Conservation (phyloP, 192 early-diverging fungal species). For the Oehlia diaphana region DNA sequence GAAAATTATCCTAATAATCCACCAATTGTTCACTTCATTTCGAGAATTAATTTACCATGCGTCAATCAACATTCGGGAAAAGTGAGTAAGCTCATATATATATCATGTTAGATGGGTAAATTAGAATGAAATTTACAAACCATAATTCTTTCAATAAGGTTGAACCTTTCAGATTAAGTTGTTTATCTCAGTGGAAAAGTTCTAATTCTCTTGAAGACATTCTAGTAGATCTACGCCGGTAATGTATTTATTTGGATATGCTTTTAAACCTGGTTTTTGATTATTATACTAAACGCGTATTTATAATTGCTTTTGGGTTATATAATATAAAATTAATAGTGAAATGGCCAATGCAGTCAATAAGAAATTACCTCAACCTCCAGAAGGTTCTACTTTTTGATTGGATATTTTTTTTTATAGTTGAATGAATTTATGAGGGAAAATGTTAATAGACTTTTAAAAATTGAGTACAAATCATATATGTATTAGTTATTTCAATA, state of each 20-base stretch:
- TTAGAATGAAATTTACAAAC: neutral
- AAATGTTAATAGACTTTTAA: neutral
- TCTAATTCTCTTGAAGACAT: conserved; percentile 76
- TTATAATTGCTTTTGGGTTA: neutral
- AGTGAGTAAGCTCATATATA: conserved; percentile 40
- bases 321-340: conserved; percentile 34
- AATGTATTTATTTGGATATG: conserved; percentile 23
- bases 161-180: conserved; percentile 60
- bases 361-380: conserved; percentile 86
- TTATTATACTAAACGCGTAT: neutral
- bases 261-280: neutral
- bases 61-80: conserved; percentile 81
- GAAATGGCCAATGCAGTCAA: conserved; percentile 87
- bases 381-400: conserved; percentile 73
- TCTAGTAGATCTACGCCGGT: conserved; percentile 81
- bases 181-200: conserved; percentile 85
- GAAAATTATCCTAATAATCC: conserved; percentile 81
- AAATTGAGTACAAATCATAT: neutral
- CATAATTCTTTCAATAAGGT: conserved; percentile 48
- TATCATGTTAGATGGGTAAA: too few relatives aligned
- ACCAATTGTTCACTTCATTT: conserved; percentile 78
- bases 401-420: neutral
- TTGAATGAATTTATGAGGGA: too few relatives aligned
- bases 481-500: neutral
- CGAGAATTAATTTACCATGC: conserved; percentile 82